A percentile compares a stretch with the other conserved stretches of the same genome.
Evolutionary conservation across 1,284 basidiomycete genomes (phyloP).

Genomic region (Tylopilus orsonianus): DNA sequence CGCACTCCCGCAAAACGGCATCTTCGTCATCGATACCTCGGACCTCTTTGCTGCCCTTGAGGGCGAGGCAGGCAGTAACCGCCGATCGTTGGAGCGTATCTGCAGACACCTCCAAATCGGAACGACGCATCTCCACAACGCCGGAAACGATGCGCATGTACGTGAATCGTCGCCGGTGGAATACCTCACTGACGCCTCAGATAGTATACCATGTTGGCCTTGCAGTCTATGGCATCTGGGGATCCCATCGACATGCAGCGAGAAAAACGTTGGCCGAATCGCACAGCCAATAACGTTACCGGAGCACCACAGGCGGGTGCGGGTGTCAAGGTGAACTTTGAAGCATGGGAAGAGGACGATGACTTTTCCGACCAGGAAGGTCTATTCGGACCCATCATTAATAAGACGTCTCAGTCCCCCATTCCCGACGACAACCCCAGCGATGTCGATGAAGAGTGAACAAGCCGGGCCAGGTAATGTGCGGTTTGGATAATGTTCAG

Average conservation of each 20-base stretch:
- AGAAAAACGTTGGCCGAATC: conserved; percentile 72
- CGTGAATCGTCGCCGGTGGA: conserved; percentile 26
- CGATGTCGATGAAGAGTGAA: conserved; percentile 8
- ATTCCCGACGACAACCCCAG: conserved; percentile 5
- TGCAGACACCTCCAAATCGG: conserved; percentile 61
- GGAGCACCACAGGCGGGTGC: conserved; percentile 24
- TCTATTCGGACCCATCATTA: conserved; percentile 36
- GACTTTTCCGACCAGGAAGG: conserved; percentile 60
- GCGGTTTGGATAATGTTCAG: background rate
- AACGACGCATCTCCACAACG: conserved; percentile 69
- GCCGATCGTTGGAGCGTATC: conserved; percentile 54
- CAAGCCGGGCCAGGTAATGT: background rate
- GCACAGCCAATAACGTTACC: conserved; percentile 30
- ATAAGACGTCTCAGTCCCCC: conserved; percentile 5
- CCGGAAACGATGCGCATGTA: conserved; percentile 83
- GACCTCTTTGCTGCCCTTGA: conserved; percentile 70
- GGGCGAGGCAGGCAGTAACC: conserved; percentile 53
- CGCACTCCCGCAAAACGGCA: conserved; percentile 45
- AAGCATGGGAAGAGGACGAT: conserved; percentile 58
- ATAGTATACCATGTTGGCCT: conserved; percentile 66
- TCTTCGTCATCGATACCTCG: conserved; percentile 72
- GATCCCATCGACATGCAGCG: conserved; percentile 70
- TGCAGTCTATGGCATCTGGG: conserved; percentile 68
- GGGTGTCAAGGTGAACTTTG: conserved; percentile 57
- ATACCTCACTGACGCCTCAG: conserved; percentile 1